Evolutionary conservation across 257 asterid genomes (phyloP).

Genomic region (Rhazya stricta): DNA sequence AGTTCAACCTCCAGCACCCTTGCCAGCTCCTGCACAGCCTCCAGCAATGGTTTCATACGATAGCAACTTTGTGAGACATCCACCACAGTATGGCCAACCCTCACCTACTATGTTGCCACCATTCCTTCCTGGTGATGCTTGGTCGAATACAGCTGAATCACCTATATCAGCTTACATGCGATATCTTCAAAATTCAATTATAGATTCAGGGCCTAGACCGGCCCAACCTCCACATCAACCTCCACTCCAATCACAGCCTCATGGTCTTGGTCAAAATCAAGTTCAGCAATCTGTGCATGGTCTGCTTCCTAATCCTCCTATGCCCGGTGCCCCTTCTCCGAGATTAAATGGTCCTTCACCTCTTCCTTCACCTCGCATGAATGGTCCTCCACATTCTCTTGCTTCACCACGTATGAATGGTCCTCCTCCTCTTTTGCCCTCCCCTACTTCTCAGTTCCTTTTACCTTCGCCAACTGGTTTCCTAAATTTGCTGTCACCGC

Average conservation of each 20-base stretch:
- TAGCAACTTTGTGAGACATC: conserved; percentile 48
- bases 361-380: conserved; percentile 48
- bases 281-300: conserved; percentile 27
- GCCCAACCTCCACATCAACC: conserved; percentile 31
- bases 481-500: conserved; percentile 59
- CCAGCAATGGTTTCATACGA: conserved; percentile 37
- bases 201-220: conserved; percentile 48
- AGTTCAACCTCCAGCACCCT: conserved; percentile 38
- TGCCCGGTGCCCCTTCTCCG: conserved; percentile 43
- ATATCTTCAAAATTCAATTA: conserved; percentile 70
- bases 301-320: conserved; percentile 37
- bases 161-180: conserved; percentile 87
- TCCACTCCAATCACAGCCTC: conserved; percentile 32
- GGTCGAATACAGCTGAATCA: conserved; percentile 75
- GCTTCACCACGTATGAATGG: conserved; percentile 61
- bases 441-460: conserved; percentile 80
- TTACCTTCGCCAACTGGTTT: conserved; percentile 81
- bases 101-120: conserved; percentile 44
- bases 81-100: conserved; percentile 53
- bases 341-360: conserved; percentile 48
- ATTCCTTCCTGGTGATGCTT: conserved; percentile 59
- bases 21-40: conserved; percentile 34
- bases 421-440: conserved; percentile 66
- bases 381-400: conserved; percentile 40
- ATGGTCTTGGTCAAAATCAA: conserved; percentile 32